Evolutionary conservation across 148 eudicot genomes (phyloP).

Genomic region (Rhododendron henanense): DNA sequence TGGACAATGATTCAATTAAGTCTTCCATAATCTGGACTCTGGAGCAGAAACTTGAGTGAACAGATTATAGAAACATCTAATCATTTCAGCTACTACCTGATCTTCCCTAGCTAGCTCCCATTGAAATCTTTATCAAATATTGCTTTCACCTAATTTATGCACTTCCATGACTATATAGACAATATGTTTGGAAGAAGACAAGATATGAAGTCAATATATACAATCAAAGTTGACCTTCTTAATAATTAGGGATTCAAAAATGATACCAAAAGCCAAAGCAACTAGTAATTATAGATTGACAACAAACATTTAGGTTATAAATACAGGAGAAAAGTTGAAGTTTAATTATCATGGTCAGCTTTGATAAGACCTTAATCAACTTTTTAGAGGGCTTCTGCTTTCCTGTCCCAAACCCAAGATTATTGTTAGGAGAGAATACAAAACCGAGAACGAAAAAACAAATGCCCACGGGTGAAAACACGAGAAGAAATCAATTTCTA

Average conservation of each 20-base stretch:
- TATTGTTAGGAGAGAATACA: not conserved
- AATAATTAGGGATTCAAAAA: not conserved
- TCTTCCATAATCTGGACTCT: not conserved
- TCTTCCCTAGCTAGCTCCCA: not conserved
- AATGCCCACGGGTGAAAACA: not conserved
- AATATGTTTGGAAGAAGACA: not conserved
- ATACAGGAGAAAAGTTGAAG: not conserved
- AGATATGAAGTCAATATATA: not conserved
- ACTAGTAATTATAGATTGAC: not conserved
- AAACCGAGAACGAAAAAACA: not conserved
- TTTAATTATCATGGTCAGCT: not conserved
- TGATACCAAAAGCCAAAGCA: not conserved
- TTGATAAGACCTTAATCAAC: not conserved
- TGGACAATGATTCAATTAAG: not conserved
- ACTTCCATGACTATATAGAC: not conserved
- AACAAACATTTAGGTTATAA: not conserved
- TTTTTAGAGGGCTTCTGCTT: not conserved
- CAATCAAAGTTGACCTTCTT: not conserved
- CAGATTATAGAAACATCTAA: not conserved
- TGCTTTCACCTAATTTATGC: not conserved
- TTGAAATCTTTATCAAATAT: not conserved
- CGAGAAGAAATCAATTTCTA: not conserved
- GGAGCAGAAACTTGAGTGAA: not conserved
- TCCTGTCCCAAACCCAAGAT: not conserved
- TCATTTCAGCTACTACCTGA: not conserved